Evolutionary conservation across 1,284 basidiomycete species (phyloP).

Genomic region (Ustilago vetiveriae): DNA sequence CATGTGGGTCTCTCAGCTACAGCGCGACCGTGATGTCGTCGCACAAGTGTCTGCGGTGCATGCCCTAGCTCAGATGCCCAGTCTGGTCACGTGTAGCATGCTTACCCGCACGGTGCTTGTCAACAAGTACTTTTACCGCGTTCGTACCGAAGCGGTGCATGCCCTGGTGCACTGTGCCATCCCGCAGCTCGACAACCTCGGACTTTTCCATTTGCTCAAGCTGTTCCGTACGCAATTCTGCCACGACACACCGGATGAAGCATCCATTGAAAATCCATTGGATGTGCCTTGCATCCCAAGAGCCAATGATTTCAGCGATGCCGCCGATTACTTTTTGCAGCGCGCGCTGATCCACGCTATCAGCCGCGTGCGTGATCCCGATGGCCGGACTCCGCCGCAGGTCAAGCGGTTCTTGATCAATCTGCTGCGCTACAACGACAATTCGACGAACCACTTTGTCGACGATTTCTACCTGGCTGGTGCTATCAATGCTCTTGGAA

Average conservation of each 20-base stretch:
- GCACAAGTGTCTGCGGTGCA: slow-evolving; percentile 71
- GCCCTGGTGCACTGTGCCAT: slow-evolving; percentile 89
- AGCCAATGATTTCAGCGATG: slow-evolving; percentile 91
- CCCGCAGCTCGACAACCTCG: slow-evolving; percentile 81
- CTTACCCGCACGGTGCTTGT: slow-evolving; percentile 93
- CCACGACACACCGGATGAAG: slow-evolving; percentile 70
- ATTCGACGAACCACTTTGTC: slow-evolving; percentile 89
- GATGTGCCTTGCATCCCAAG: slow-evolving; percentile 82
- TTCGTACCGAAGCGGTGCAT: slow-evolving; percentile 91
- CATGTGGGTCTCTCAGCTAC: slow-evolving; percentile 98
- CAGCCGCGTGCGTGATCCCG: slow-evolving; percentile 80
- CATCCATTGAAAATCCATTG: slow-evolving; percentile 39
- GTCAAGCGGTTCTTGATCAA: slow-evolving; percentile 92
- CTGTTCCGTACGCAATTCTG: slow-evolving; percentile 89
- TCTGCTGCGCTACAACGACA: slow-evolving; percentile 91
- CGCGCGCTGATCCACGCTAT: slow-evolving; percentile 85
- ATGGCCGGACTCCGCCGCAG: slow-evolving; percentile 83
- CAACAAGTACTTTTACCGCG: slow-evolving; percentile 95
- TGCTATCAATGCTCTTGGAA: slow-evolving; percentile 83
- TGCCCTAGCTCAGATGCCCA: slow-evolving; percentile 78
- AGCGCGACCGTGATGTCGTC: slow-evolving; percentile 96
- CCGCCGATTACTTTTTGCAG: slow-evolving; percentile 92
- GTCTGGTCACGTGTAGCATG: slow-evolving; percentile 86
- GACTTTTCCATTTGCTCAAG: slow-evolving; percentile 94
- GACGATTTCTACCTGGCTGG: slow-evolving; percentile 91